These are phyloP conservation scores for Kluyveromyces nonfermentans DNA, from an alignment of 805 yeast species.

Conservation along the genomic window DNA sequence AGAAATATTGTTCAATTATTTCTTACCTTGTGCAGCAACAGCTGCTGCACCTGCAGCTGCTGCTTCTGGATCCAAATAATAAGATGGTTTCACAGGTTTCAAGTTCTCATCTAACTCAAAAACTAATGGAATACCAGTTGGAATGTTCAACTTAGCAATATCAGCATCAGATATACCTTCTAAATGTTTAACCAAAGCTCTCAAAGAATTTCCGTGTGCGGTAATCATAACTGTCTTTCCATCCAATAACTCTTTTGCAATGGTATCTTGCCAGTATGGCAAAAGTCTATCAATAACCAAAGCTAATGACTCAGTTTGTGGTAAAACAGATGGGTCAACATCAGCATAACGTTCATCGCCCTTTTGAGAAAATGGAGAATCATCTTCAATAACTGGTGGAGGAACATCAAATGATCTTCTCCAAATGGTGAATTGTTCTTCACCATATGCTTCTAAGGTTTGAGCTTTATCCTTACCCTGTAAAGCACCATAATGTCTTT, in stretches of 20 bases:
- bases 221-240: constrained; percentile 90
- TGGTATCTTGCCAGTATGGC: constrained; percentile 94
- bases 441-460: constrained; percentile 78
- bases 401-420: constrained; percentile 97
- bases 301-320: constrained; percentile 89
- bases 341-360: constrained; percentile 79
- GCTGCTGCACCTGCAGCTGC: constrained; percentile 99
- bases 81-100: constrained; percentile 85
- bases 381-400: constrained; percentile 79
- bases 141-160: constrained; percentile 91
- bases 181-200: constrained; percentile 93
- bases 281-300: constrained; percentile 92
- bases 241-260: constrained; percentile 69
- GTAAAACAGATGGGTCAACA: constrained; percentile 78
- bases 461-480: constrained; percentile 98
- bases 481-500: constrained; percentile 97
- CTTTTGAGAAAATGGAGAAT: constrained; percentile 73
- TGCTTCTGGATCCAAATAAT: constrained; percentile 98
- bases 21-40: constrained; percentile 92
- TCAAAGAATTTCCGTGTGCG: constrained; percentile 97
- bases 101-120: constrained; percentile 84
- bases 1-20: constrained; percentile 11
- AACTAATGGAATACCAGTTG: constrained; percentile 97
- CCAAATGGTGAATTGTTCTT: constrained; percentile 91
- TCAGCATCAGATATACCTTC: constrained; percentile 87